A percentile compares a stretch with the other conserved stretches of the same genome.
Evolutionary conservation across 2,329 filamentous ascomycete genomes (phyloP).

Genomic region (Cadophora malorum): DNA sequence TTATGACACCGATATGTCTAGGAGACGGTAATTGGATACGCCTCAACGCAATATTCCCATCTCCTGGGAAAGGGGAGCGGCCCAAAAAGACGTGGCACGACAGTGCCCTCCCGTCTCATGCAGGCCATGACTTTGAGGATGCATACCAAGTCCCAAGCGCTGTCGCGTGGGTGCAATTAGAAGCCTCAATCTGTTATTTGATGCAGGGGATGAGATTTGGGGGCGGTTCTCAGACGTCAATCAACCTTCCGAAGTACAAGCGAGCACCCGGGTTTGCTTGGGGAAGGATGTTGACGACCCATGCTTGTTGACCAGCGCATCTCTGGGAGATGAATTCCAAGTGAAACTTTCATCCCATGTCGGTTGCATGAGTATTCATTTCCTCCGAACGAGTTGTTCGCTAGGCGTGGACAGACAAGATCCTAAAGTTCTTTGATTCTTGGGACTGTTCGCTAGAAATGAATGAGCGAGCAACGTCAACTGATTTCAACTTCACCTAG

Average conservation of each 20-base stretch:
- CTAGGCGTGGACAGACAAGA: not conserved
- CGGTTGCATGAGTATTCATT: not conserved
- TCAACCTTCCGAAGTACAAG: not conserved
- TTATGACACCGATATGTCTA: not conserved
- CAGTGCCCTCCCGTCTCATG: not conserved
- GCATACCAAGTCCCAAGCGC: conserved; percentile 3
- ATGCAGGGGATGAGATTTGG: conserved; percentile 2
- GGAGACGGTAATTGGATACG: conserved; percentile 14
- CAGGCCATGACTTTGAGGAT: not conserved
- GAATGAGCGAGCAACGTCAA: not conserved
- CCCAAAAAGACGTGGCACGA: conserved; percentile 20
- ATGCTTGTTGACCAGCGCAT: not conserved
- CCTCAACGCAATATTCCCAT: conserved; percentile 10
- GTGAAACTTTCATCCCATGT: not conserved
- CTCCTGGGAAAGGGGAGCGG: conserved; percentile 2
- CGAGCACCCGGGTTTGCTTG: not conserved
- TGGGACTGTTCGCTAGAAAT: not conserved
- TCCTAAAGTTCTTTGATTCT: not conserved
- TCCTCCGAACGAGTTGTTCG: not conserved
- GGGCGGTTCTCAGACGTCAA: not conserved
- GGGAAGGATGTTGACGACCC: not conserved
- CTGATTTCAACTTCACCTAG: not conserved
- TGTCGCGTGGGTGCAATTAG: conserved; percentile 15
- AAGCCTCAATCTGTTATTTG: conserved; percentile 8
- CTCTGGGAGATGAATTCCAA: not conserved